Evolutionary conservation across 176 grass and related monocot species (phyloP), one percentile per base, ranked within the genome.

Genomic region (Panicum miliaceum): DNA sequence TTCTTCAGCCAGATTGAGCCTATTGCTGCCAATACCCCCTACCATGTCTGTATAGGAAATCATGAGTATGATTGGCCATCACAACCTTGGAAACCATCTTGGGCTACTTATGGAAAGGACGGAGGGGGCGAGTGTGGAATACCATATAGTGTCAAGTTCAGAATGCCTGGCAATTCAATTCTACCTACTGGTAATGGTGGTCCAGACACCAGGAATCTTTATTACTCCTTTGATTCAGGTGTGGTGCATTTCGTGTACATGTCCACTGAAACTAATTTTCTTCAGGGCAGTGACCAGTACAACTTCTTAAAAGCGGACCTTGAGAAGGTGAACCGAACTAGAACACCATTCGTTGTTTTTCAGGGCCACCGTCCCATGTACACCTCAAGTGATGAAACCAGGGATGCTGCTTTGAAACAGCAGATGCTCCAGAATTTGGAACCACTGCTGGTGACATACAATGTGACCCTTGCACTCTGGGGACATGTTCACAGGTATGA

Each of bases 361-460:
- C 96, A 99, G 84, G 96, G 96, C 64, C 96, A 99, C 84, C 89
- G 96, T 0, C 96, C 96, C 5, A 99, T 99, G 93, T 94, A 96
- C 81, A 99, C 96, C 57, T 79, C 91, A 4, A 99, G 96, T 62
- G 70, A 94, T 62, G 96, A 99, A 79, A 37, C 54, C 12, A 89
- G 89, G 82, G 96, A 99, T 40, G 81, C 70, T 43, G 57, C 15
- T 46, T 23, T 90, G 53, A 92, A 76, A 89, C 77, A 92, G 59
- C 85, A 86, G 84, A 96, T 99, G 96, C 45, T 87, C 26, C 92
- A 94, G 84, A 61, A 84, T 73, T 73, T 96, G 80, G 96, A 99
- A 81, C 89, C 91, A 40, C 86, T 99, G 37, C 56, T 99, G 64
- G 85, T 96, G 46, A 52, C 84, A 51, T 77, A 99, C 77, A 99